These are phyloP conservation scores for Glebionis coronaria DNA, from an alignment of 129 eudicot species.

Conservation along the genomic window DNA sequence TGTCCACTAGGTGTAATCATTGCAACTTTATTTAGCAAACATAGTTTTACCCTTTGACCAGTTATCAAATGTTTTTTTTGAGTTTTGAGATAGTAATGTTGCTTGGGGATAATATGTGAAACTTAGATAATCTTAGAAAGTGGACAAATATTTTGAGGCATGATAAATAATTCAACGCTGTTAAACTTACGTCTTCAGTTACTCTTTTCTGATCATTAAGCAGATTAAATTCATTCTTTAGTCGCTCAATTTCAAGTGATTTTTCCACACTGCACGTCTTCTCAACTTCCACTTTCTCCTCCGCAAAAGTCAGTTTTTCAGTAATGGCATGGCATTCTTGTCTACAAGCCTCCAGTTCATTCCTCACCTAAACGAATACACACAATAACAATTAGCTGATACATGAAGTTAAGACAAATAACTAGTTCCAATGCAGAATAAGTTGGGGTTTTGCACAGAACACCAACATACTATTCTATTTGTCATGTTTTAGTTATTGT, in stretches of 20 bases:
- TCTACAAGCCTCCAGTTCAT: conserved; percentile 49
- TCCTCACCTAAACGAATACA: conserved; percentile 37
- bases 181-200: conserved; percentile 49
- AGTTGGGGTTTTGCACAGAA: not conserved
- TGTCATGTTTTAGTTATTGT: no score
- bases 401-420: not conserved
- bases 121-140: no score
- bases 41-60: no score
- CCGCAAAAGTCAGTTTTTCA: conserved; percentile 37
- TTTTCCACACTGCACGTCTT: conserved; percentile 46
- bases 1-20: no score
- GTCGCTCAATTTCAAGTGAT: conserved; percentile 43
- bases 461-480: no score
- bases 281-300: conserved; percentile 48
- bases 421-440: not conserved
- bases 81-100: no score
- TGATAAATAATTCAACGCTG: no score
- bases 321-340: conserved; percentile 44
- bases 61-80: no score
- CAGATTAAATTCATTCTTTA: conserved; percentile 41
- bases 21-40: no score
- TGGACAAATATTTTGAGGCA: no score
- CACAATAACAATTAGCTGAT: conserved; percentile 1
- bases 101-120: not conserved
- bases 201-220: conserved; percentile 38